Conservation (phyloP, 805 yeast genomes). For the Wilhelminamyces savonicus region DNA sequence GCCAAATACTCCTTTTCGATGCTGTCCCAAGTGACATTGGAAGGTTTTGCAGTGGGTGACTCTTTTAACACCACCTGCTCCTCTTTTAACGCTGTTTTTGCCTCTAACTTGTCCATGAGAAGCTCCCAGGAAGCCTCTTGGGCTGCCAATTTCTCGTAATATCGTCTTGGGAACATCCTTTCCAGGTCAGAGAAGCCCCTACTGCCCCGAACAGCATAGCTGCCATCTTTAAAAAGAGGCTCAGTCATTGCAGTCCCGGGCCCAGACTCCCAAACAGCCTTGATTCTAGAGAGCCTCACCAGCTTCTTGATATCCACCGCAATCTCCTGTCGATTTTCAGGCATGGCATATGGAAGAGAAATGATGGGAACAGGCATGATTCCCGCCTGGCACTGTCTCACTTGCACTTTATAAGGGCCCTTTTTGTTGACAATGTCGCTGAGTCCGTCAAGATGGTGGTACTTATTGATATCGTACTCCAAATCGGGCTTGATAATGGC, state of each 20-base stretch:
- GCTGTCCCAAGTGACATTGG: no score
- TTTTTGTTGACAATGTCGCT: slow-evolving; percentile 17
- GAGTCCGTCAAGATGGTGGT: slow-evolving; percentile 15
- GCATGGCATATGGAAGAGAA: slow-evolving; percentile 16
- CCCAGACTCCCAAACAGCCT: slow-evolving; percentile 21
- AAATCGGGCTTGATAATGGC: slow-evolving; percentile 26
- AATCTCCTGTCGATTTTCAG: slow-evolving; percentile 14
- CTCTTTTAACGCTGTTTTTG: no score
- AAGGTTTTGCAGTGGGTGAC: no score
- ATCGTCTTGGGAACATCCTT: slow-evolving; percentile 19
- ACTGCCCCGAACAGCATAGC: slow-evolving; percentile 21
- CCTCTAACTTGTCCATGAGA: slow-evolving; percentile 8
- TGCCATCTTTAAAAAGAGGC: slow-evolving; percentile 17
- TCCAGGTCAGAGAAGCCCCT: slow-evolving; percentile 22
- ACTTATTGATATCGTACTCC: slow-evolving; percentile 26
- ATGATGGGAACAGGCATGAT: slow-evolving; percentile 22
- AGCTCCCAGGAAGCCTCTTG: slow-evolving; percentile 34
- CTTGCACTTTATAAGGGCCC: slow-evolving; percentile 32
- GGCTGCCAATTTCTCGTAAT: slow-evolving; percentile 19
- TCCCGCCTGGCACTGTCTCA: slow-evolving; percentile 26
- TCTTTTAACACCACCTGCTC: no score
- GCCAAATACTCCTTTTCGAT: not conserved
- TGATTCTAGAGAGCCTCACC: slow-evolving; percentile 16
- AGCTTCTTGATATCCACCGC: slow-evolving; percentile 28
- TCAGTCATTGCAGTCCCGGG: slow-evolving; percentile 7